phyloP scores from a whole-genome alignment of 768 basidiomycete species.

The Lactifluus echinatus region DNA sequence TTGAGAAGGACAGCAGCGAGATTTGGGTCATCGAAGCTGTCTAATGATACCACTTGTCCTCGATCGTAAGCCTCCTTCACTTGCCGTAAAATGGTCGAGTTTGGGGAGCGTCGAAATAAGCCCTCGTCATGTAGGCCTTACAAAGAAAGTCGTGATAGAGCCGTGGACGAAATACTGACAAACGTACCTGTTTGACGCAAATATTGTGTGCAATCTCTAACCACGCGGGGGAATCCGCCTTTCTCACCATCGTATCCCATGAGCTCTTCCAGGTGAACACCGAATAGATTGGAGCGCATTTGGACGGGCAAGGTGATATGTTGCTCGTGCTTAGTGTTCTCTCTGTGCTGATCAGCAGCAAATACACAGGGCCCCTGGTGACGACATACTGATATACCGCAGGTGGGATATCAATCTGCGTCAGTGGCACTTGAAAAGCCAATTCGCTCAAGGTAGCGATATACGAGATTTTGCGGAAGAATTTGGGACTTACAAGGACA shows the following conservation, averaged over 20 bases:
- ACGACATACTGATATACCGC: conserved; percentile 67
- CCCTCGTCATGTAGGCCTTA: conserved; percentile 62
- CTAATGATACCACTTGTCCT: conserved; percentile 70
- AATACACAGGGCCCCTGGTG: neutral
- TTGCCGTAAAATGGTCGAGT: conserved; percentile 56
- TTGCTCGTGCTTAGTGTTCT: conserved; percentile 68
- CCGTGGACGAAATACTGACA: neutral
- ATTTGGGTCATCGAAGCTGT: conserved; percentile 69
- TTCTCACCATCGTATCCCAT: conserved; percentile 84
- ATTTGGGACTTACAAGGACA: conserved; percentile 60
- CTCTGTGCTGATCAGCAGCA: conserved; percentile 36
- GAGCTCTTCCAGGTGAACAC: conserved; percentile 70
- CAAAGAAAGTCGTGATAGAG: neutral
- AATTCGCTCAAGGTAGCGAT: conserved; percentile 70
- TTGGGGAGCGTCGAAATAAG: conserved; percentile 75
- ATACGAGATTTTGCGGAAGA: conserved; percentile 79
- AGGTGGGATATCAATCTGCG: conserved; percentile 79
- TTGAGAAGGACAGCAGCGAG: conserved; percentile 81
- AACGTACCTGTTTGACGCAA: conserved; percentile 47
- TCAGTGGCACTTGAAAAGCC: conserved; percentile 69
- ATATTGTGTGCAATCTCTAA: conserved; percentile 67
- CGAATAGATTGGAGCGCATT: conserved; percentile 58
- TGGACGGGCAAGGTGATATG: conserved; percentile 59
- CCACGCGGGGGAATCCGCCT: conserved; percentile 70
- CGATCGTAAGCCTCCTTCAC: conserved; percentile 81